A percentile compares a stretch with the other conserved stretches of the same genome.
These are phyloP conservation scores for Thalassiosira allenii DNA, from an alignment of 352 stramenopile genomes.

Conservation along the genomic window DNA sequence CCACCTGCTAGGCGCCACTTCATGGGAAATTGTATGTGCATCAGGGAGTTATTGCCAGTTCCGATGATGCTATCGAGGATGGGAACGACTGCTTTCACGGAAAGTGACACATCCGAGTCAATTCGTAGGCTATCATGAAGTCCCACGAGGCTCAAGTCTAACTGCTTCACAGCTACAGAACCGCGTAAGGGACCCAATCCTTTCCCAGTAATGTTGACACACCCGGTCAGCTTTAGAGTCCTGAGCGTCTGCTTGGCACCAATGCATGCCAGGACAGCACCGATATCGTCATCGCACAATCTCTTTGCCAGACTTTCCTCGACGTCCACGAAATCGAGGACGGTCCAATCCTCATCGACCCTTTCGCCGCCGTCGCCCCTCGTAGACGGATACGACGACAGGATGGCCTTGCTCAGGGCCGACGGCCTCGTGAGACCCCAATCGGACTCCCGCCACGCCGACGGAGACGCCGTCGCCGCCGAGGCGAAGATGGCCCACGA, in stretches of 20 bases:
- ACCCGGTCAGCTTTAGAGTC: background rate
- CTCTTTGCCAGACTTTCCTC: background rate
- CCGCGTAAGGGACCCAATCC: background rate
- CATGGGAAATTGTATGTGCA: background rate
- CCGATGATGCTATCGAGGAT: background rate
- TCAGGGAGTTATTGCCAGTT: background rate
- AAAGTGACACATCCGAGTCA: background rate
- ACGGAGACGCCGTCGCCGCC: too few species aligned
- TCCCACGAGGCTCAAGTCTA: constrained; percentile 1
- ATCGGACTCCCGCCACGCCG: background rate
- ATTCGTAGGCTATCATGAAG: background rate
- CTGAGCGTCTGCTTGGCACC: background rate
- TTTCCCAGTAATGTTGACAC: background rate
- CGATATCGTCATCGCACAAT: background rate
- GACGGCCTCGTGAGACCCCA: background rate
- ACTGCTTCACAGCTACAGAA: background rate
- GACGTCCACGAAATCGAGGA: constrained; percentile 1
- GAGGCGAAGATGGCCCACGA: too few species aligned
- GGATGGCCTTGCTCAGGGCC: background rate
- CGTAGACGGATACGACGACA: background rate
- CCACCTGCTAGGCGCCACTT: too few species aligned
- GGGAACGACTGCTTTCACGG: background rate
- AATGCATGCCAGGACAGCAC: background rate
- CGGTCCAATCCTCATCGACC: too few species aligned
- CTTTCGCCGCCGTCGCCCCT: too few species aligned